Evolutionary conservation across 2,329 filamentous ascomycete genomes (phyloP), one percentile per base, ranked within the genome.

Genomic region (Pyrenophora teres): DNA sequence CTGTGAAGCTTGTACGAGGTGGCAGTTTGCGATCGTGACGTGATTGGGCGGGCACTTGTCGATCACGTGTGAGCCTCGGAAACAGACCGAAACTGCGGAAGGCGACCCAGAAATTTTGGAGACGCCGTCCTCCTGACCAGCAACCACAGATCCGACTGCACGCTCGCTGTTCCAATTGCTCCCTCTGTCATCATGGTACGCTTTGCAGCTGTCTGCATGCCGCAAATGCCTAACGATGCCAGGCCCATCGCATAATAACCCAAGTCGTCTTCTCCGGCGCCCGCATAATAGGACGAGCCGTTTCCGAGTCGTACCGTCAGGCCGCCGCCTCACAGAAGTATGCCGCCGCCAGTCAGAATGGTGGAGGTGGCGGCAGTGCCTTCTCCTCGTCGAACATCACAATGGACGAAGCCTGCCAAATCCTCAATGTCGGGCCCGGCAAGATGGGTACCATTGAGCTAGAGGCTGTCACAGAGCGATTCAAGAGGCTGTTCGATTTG

Each of bases 191-290:
- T 37, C 57, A 73, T 73, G 70, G 70, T 66, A 54, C 31, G 59
- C 54, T 44, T 3, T 32, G 16, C 35, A 8, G 5, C 23, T 27
- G 15, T 32, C 36, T 12, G 21, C 41, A 33, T 13, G 19, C 45
- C 44, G 46, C n/a, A 31, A 19, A 25, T 48, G 19, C 56, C 63
- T 71, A 64, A 74, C 62, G 45, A 16, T 27, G 39, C 31, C 65
- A 96, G 93, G 93, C 93, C 74, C 91, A 97, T 81, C 90, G 92
- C 70, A 89, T 97, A 77, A 87, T 99, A 80, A 90, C 90, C 57
- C 90, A 95, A 79, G 92, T 96, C 77, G 86, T 97, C 77, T 75
- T 97, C 63, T 92, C 91, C 69, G 93, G 93, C 80, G 84, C 87
- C 57, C 90, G 94, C 67, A 94, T 97, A 65, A 85, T 99, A 74